Conservation (phyloP, 139 green algal genomes). For the Chlamydomonas asymmetrica region DNA sequence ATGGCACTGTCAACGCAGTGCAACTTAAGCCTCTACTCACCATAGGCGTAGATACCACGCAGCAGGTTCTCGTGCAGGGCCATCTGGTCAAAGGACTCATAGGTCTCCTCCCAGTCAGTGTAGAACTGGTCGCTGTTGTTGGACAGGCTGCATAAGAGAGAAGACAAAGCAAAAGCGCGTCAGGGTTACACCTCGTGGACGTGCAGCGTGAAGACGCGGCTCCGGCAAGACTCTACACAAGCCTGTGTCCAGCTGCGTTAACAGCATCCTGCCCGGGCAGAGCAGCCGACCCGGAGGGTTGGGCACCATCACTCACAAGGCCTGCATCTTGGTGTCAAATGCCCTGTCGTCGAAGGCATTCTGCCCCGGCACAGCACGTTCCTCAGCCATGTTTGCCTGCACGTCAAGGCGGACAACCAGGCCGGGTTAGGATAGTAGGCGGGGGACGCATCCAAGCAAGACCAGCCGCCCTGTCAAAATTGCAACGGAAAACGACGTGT, state of each 20-base stretch:
- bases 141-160: conserved; percentile 57
- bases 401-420: too few relatives aligned
- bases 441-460: too few relatives aligned
- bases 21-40: conserved; percentile 60
- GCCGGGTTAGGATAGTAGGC: too few relatives aligned
- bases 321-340: conserved; percentile 65
- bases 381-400: conserved; percentile 40
- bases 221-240: too few relatives aligned
- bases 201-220: background rate
- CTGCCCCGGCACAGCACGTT: background rate
- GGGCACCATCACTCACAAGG: conserved; percentile 46
- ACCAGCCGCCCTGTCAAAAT: too few relatives aligned
- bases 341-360: conserved; percentile 57
- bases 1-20: too few relatives aligned
- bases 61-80: conserved; percentile 97
- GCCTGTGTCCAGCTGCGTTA: too few relatives aligned
- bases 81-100: conserved; percentile 98
- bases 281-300: background rate
- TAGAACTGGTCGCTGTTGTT: conserved; percentile 80
- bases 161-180: background rate
- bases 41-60: conserved; percentile 98
- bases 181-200: background rate
- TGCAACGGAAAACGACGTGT: too few relatives aligned
- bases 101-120: conserved; percentile 97
- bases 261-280: too few relatives aligned